These are phyloP conservation scores for Sphaerulina vaccinii DNA, from an alignment of 2,329 filamentous ascomycete genomes.

Conservation along the genomic window DNA sequence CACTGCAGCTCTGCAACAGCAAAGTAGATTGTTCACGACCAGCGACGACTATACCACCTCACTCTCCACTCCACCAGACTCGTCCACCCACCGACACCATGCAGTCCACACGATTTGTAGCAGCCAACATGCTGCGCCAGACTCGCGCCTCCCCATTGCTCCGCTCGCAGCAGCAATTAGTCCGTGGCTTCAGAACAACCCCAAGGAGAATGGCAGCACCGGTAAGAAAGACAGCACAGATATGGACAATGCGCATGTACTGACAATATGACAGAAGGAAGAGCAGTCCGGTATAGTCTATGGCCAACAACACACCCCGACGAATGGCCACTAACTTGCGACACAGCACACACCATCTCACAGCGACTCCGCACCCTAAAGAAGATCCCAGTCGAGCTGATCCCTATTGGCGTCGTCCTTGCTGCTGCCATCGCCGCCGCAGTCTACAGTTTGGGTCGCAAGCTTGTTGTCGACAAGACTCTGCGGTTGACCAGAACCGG, in stretches of 20 bases:
- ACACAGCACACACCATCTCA: slow-evolving; percentile 87
- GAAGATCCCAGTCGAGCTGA: slow-evolving; percentile 89
- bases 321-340: slow-evolving; percentile 1
- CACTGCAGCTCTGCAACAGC: slow-evolving; percentile 1
- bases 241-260: slow-evolving; percentile 6
- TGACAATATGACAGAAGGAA: slow-evolving; percentile 55
- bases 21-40: background rate
- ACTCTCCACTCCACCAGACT: slow-evolving; percentile 32
- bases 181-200: slow-evolving; percentile 32
- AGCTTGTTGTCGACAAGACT: slow-evolving; percentile 86
- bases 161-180: slow-evolving; percentile 30
- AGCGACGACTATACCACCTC: too few species aligned
- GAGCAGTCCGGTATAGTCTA: slow-evolving; percentile 58
- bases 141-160: slow-evolving; percentile 40
- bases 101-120: slow-evolving; percentile 43
- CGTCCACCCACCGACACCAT: slow-evolving; percentile 29
- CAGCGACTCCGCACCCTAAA: slow-evolving; percentile 88
- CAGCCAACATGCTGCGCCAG: slow-evolving; percentile 40
- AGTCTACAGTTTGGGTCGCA: slow-evolving; percentile 75
- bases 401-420: slow-evolving; percentile 89
- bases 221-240: slow-evolving; percentile 27
- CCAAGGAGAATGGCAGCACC: slow-evolving; percentile 36
- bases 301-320: background rate
- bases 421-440: slow-evolving; percentile 72
- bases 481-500: slow-evolving; percentile 77